Conservation (phyloP, 192 early-diverging fungal species). For the Coemansia sp. region DNA sequence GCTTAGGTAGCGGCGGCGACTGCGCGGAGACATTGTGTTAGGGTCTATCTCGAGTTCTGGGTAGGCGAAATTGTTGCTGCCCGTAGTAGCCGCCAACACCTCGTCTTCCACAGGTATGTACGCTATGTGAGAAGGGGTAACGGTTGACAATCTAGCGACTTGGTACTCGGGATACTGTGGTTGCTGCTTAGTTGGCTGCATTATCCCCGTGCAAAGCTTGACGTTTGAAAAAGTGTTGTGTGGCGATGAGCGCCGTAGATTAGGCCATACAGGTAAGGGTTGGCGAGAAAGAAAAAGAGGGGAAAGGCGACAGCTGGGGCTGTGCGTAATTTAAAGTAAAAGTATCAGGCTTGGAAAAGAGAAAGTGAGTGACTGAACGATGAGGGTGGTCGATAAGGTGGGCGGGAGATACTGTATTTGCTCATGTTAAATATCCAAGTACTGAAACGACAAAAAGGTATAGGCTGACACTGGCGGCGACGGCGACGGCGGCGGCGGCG, state of each 20-base stretch:
- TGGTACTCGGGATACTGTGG: not conserved
- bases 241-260: not conserved
- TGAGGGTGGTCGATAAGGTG: not conserved
- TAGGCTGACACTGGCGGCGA: not conserved
- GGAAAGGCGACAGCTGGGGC: not conserved
- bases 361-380: not conserved
- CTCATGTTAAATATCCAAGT: not conserved
- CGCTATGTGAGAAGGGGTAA: not conserved
- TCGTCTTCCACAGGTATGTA: not conserved
- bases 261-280: not conserved
- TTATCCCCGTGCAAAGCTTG: no score
- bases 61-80: not conserved
- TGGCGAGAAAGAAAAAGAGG: not conserved
- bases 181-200: no score
- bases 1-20: constrained; percentile 49
- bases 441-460: not conserved
- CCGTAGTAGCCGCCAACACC: not conserved
- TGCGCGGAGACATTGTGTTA: constrained; percentile 35
- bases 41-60: constrained; percentile 3
- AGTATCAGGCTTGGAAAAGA: not conserved
- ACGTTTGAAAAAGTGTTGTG: not conserved
- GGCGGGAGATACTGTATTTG: not conserved
- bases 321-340: not conserved
- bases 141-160: not conserved
- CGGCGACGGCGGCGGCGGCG: not conserved